These are phyloP conservation scores for Barbarea vulgaris DNA, from an alignment of 345 rosid species.

Conservation along the genomic window DNA sequence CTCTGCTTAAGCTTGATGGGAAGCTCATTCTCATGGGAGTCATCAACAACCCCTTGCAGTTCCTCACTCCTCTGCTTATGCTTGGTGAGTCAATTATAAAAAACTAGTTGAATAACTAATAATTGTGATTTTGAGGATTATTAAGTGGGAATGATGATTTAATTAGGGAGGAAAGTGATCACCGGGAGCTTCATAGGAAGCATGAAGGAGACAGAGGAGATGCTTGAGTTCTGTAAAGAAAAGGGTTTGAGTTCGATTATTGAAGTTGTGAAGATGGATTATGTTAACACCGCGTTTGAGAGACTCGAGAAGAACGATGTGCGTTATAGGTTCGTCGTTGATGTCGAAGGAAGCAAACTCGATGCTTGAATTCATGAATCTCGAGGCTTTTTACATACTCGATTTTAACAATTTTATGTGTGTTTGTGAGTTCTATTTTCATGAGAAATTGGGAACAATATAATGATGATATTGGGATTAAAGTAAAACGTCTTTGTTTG, in stretches of 20 bases:
- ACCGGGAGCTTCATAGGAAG: conserved; percentile 63
- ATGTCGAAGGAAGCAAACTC: conserved; percentile 86
- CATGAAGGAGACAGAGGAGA: conserved; percentile 60
- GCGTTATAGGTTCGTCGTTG: conserved; percentile 88
- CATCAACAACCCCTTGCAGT: conserved; percentile 72
- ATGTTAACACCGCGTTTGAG: conserved; percentile 75
- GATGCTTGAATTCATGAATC: conserved; percentile 27
- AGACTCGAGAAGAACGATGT: conserved; percentile 93
- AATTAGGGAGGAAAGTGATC: conserved; percentile 66
- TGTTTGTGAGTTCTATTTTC: conserved; percentile 22
- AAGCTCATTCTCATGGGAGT: conserved; percentile 85
- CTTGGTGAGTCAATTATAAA: conserved; percentile 55
- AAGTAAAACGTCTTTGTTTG: background rate
- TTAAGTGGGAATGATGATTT: background rate
- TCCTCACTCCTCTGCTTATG: conserved; percentile 74
- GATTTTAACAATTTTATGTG: background rate
- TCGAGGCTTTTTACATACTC: conserved; percentile 4
- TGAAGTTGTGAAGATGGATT: conserved; percentile 86
- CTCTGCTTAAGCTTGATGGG: conserved; percentile 77
- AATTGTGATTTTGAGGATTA: conserved; percentile 6
- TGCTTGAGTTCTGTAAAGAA: conserved; percentile 58
- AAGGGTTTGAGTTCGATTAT: conserved; percentile 66
- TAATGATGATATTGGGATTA: background rate
- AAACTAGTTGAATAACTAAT: background rate
- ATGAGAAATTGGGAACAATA: background rate